These are phyloP conservation scores for Oryza glumipatula DNA, from an alignment of 176 grass and related monocot species.

Conservation along the genomic window DNA sequence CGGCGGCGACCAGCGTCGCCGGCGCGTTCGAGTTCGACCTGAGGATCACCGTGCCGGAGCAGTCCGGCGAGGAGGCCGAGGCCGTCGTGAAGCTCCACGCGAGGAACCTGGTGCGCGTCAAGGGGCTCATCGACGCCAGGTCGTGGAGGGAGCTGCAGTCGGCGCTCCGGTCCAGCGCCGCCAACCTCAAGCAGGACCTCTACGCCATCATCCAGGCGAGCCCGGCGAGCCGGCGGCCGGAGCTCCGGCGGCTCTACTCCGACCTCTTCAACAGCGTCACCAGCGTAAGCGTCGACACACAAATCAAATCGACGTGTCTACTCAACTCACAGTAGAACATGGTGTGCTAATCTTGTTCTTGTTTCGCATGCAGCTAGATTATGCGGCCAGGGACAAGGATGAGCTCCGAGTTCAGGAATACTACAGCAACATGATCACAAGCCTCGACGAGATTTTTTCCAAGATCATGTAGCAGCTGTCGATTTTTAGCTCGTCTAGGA, in stretches of 20 bases:
- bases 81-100: constrained; percentile 55
- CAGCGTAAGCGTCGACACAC: constrained; percentile 27
- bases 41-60: constrained; percentile 56
- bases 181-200: constrained; percentile 83
- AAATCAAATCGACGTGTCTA: neutral
- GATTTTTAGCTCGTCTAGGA: constrained; percentile 1
- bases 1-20: constrained; percentile 35
- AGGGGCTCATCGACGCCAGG: constrained; percentile 63
- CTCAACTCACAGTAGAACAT: neutral
- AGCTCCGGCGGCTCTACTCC: constrained; percentile 79
- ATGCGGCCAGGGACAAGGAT: constrained; percentile 70
- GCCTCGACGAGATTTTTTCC: constrained; percentile 63
- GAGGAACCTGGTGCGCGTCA: constrained; percentile 64
- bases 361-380: constrained; percentile 55
- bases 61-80: constrained; percentile 73
- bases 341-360: neutral
- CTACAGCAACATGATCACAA: constrained; percentile 60
- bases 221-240: constrained; percentile 45
- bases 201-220: constrained; percentile 87
- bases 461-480: constrained; percentile 54
- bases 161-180: constrained; percentile 58
- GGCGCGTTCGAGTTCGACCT: constrained; percentile 69
- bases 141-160: constrained; percentile 73
- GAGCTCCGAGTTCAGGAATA: constrained; percentile 51
- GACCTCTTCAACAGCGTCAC: constrained; percentile 82